Evolutionary conservation across 768 basidiomycete species (phyloP).

Genomic region (Chiua virens): DNA sequence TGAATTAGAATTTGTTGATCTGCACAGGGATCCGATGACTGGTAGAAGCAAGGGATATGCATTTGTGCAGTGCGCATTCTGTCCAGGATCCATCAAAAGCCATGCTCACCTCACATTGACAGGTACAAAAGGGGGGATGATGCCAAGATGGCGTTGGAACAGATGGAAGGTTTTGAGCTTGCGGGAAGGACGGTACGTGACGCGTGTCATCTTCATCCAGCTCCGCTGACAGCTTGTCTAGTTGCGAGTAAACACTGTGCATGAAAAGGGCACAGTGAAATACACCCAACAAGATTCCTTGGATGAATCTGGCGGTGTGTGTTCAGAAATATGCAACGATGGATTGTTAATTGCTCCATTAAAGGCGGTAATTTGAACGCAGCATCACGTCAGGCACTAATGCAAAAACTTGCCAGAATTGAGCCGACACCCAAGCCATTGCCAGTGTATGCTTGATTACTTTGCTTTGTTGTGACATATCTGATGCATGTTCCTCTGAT

Average conservation of each 20-base stretch:
- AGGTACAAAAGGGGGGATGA: slow-evolving; percentile 92
- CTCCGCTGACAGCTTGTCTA: slow-evolving; percentile 29
- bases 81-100: neutral
- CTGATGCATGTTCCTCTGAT: too few relatives aligned
- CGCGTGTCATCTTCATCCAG: slow-evolving; percentile 9
- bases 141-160: slow-evolving; percentile 94
- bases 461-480: slow-evolving; percentile 1
- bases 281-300: slow-evolving; percentile 78
- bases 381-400: slow-evolving; percentile 97
- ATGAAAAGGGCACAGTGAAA: slow-evolving; percentile 80
- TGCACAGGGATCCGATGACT: slow-evolving; percentile 92
- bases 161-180: slow-evolving; percentile 98
- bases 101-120: slow-evolving; percentile 2
- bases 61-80: slow-evolving; percentile 81
- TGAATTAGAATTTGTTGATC: slow-evolving; percentile 96
- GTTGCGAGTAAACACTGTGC: slow-evolving; percentile 90
- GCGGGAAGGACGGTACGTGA: slow-evolving; percentile 83
- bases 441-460: slow-evolving; percentile 52
- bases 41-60: slow-evolving; percentile 97
- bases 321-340: neutral
- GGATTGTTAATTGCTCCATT: slow-evolving; percentile 9
- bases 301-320: slow-evolving; percentile 85
- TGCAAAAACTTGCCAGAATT: slow-evolving; percentile 99
- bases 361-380: slow-evolving; percentile 96
- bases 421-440: slow-evolving; percentile 62